Evolutionary conservation across 2,329 filamentous ascomycete genomes (phyloP).

Genomic region (Chrysosporium queenslandicum): DNA sequence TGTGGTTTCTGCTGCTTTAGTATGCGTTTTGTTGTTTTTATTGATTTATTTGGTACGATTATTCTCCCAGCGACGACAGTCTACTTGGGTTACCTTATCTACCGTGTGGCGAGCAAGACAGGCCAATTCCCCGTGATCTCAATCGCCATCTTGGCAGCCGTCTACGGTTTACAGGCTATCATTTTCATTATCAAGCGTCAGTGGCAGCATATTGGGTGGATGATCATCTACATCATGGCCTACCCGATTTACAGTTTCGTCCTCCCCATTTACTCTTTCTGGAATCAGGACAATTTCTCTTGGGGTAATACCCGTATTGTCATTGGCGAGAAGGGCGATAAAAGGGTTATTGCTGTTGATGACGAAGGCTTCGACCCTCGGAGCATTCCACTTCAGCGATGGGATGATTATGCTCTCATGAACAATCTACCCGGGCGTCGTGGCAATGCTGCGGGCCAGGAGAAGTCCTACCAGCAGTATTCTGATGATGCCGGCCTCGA

Average conservation of each 20-base stretch:
- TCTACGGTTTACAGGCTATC: conserved; percentile 90
- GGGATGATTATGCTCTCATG: conserved; percentile 84
- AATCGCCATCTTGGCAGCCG: conserved; percentile 75
- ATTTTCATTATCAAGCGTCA: conserved; percentile 96
- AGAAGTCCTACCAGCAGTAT: conserved; percentile 50
- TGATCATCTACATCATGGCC: conserved; percentile 96
- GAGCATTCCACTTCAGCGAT: conserved; percentile 85
- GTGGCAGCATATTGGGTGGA: conserved; percentile 98
- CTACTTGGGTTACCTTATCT: conserved; percentile 82
- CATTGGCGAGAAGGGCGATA: conserved; percentile 83
- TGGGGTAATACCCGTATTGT: conserved; percentile 99
- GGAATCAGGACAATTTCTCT: conserved; percentile 97
- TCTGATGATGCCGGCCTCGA: conserved; percentile 68
- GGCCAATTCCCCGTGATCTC: conserved; percentile 80
- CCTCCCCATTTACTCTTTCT: conserved; percentile 94
- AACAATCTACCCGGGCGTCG: conserved; percentile 90
- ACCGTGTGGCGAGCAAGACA: conserved; percentile 56
- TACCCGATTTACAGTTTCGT: conserved; percentile 89
- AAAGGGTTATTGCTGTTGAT: conserved; percentile 74
- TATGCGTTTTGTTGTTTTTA: conserved; percentile 92
- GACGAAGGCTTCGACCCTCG: conserved; percentile 84
- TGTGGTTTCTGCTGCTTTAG: conserved; percentile 99
- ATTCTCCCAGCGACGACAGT: conserved; percentile 81
- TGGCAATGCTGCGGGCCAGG: conserved; percentile 57
- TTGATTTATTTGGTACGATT: conserved; percentile 86